Base-by-base conservation (phyloP, 208 protist species). In the Sergeia podlipaevii region DNA sequence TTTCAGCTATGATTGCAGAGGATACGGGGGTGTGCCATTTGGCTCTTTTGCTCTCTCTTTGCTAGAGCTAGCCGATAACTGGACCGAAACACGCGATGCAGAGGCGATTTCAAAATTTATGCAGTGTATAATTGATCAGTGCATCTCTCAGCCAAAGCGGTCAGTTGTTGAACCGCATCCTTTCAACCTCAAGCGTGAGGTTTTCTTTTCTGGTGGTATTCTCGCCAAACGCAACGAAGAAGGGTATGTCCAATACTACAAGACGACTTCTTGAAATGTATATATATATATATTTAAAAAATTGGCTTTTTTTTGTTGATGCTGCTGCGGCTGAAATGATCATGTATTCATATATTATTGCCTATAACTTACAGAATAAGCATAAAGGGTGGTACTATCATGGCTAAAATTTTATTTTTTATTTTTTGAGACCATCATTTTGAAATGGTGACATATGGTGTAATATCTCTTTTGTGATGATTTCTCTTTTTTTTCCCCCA, bases 11-110 rank as follows among this genome's bases (percentile, higher is more conserved):
- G 84, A 91, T 43, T 57, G 60, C 28, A 58, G 62, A 42, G 65
- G 46, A 21, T 61, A 63, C 2, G 49, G 21, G 33, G 78, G 71
- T 11, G 60, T 93, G 0, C 47, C 51, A 1, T 93, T 88, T 67
- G 77, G 51, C 20, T 54, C 62, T 20, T 93, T 89, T 58, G 69
- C 68, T 10, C 28, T 78, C 32, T 85, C 76, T 0, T 79, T 89
- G 60, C 67, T 93, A 8, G 80, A 93, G 53, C 45, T 89, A 13
- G 81, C 73, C 0, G 85, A 93, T 33, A 93, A 93, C 39, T 93
- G 81, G 80, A 80, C 76, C 0, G 52, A 26, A 7, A 62, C 66
- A 23, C 47, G 85, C 10, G 41, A 56, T 3, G 30, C 60, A 0
- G 39, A 65, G 0, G 79, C 87, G 41, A 85, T 66, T 51, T 67